Percentiles rank a stretch among this genome's conserved stretches.
These are phyloP conservation scores for Talaromyces stipitatus DNA, from an alignment of 495 filamentous ascomycete genomes.

Conservation along the genomic window DNA sequence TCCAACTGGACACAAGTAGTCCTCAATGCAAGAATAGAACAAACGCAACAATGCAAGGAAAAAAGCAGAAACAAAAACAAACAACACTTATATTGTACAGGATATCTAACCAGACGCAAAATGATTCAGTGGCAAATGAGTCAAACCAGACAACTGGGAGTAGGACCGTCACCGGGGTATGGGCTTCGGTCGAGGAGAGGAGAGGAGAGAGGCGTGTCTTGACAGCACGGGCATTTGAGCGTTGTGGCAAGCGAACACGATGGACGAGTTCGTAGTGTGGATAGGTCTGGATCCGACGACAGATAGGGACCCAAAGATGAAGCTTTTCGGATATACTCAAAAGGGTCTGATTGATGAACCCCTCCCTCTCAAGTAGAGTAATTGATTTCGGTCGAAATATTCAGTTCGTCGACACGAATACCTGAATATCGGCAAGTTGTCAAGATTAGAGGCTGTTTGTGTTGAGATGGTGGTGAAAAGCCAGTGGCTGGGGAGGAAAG, in stretches of 20 bases:
- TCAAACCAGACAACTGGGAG: conserved; percentile 1
- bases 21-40: conserved; percentile 5
- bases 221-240: conserved; percentile 44
- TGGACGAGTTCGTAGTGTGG: conserved; percentile 1
- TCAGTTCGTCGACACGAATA: neutral
- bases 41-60: conserved; percentile 12
- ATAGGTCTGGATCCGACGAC: conserved; percentile 3
- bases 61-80: conserved; percentile 16
- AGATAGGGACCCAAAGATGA: neutral
- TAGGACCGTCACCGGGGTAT: conserved; percentile 30
- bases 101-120: conserved; percentile 25
- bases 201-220: conserved; percentile 31
- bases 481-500: conserved; percentile 7
- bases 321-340: neutral
- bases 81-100: conserved; percentile 43
- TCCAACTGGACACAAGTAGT: neutral
- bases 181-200: conserved; percentile 36
- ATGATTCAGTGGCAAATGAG: neutral
- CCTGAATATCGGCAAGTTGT: neutral
- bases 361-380: too few species aligned
- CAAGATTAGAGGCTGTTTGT: neutral
- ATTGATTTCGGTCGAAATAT: neutral
- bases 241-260: conserved; percentile 19
- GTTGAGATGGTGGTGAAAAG: neutral
- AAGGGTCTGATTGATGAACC: neutral